Evolutionary conservation across 495 filamentous ascomycete species (phyloP), one percentile per base, ranked within the genome.

Genomic region (Podospora sp.): DNA sequence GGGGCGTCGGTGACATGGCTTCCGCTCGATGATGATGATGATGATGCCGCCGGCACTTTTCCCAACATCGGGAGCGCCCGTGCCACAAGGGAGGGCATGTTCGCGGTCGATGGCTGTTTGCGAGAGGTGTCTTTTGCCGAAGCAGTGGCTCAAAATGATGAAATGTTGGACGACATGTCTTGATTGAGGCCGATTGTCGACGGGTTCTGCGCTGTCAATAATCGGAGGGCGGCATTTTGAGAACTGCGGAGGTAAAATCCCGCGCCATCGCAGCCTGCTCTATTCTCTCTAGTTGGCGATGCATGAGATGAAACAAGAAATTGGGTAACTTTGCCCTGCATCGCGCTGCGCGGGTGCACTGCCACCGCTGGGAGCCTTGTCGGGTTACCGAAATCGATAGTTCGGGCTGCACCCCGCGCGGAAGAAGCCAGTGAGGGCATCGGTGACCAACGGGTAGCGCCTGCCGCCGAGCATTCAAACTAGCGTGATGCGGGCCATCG

Each of bases 321-420:
- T 46, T 46, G 40, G 40, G 40, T 46, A 46, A 2, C 40, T 6
- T 46, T 6, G 40, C 21, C 20, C 6, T 16, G 12, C 14, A 29
- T 21, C 36, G 29, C 14, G 20, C 11, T 62, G 59, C 20, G 27
- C 57, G 58, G 33, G 36, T 40, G 59, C 59, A 62, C 59, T 62
- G 59, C 59, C 59, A 50, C 59, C 22, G 59, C 36, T 20, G 59
- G 36, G 25, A 62, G 59, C 59, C 59, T 62, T 21, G 25, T 29
- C 59, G 36, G 36, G 14, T 12, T n/a, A 6, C 18, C 22, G 2
- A 46, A 40, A 40, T 14, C 24, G 16, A 29, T 46, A 62, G 29
- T 25, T 22, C 36, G 59, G 29, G 20, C 22, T 49, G 29, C 16
- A 62, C 59, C 16, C 59, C 59, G 27, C 59, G 5, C 57, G n/a